Base-by-base conservation (phyloP, 169 alveolate genomes). In the Eimeria falciformis region DNA sequence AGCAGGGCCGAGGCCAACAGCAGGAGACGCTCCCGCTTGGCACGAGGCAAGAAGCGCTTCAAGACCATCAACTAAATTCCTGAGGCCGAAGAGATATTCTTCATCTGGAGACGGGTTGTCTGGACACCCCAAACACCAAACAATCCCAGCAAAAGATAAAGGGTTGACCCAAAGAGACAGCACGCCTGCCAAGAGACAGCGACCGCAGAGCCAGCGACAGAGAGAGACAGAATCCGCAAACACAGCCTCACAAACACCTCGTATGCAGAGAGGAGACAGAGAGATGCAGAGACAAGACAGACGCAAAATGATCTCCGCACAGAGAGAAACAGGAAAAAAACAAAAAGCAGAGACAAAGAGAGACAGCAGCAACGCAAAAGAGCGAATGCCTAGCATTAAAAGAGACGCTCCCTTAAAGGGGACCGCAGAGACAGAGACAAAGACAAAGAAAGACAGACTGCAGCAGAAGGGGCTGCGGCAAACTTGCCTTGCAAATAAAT, bases 61-160 rank as follows among this genome's bases (percentile, higher is more conserved):
- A 73, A 94, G 89, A 0, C 92, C 92, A 21, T 84, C 82, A 45
- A 94, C 91, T 75, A 95, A 85, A 56, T 95, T 95, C 4, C 77
- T 50, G 25, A 95, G 88, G 27, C 96, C 96, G 66, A 92, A 92
- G 65, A 95, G 85, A 86, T 95, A 95, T 78, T 95, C 96, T 46
- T 92, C 95, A 85, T 95, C 96, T 14, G 93, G 94, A 45, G 96
- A 77, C n/a, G 95, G 95, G 50, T 93, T 94, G 90, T 94, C 96
- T 79, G 89, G 0, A 21, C 29, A 78, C 7, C 25, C 40, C 40
- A 33, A 33, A 33, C 40, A 9, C 40, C 71, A 65, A 27, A 21
- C 18, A 21, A 7, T 3, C 18, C 5, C 40, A 25, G n/a, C 7
- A 9, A 3, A 68, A 17, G 46, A n/a, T 18, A 45, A 68, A 68